Base-by-base conservation (phyloP, 1,284 basidiomycete species). In the Chiua sp. region DNA sequence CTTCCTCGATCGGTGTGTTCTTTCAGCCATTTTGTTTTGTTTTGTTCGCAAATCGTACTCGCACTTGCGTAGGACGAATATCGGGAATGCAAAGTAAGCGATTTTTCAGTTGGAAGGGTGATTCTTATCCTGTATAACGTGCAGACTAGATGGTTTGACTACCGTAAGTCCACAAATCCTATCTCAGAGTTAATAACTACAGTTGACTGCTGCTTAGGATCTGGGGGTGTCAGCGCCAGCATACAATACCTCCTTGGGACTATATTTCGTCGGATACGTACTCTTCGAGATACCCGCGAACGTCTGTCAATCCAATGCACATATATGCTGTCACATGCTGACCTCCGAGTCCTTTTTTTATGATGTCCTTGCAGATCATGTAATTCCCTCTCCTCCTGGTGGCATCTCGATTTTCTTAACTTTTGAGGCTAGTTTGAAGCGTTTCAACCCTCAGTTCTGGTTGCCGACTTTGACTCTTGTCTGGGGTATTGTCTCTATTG, bases 201-300 rank as follows among this genome's bases (percentile, higher is more conserved):
- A 28, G 44, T 28, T 42, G 16, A 57, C 26, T 10, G 33, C 52
- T 12, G 47, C 49, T 42, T 55, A 82, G 83, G 84, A 85, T 60
- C 72, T 85, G 16, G 61, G 80, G 37, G 68, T 86, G 11, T 72
- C 79, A 22, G 69, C 78, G 10, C 75, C 82, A 10, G 82, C 80
- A 58, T 88, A 88, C 68, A 87, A 87, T 63, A 84, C 83, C 4
- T 78, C 83, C 4, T 72, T 89, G n/a, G 84, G 86, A 0, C 69
- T 88, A 18, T 87, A 87, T 75, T 88, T 91, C 67, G 79, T 87
- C 1, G 84, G 87, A 55, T 91, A 91, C 68, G 82, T 90, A 28
- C 63, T 85, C 18, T 89, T 90, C 65, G 90, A 91, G 72, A 83
- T 91, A 18, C 90, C 90, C 3, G 73, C 81, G 55, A 87, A 90